A percentile compares a stretch with the other conserved stretches of the same genome.
phyloP scores from a whole-genome alignment of 2,329 filamentous ascomycete genomes.

The Pseudocercospora ulei region DNA sequence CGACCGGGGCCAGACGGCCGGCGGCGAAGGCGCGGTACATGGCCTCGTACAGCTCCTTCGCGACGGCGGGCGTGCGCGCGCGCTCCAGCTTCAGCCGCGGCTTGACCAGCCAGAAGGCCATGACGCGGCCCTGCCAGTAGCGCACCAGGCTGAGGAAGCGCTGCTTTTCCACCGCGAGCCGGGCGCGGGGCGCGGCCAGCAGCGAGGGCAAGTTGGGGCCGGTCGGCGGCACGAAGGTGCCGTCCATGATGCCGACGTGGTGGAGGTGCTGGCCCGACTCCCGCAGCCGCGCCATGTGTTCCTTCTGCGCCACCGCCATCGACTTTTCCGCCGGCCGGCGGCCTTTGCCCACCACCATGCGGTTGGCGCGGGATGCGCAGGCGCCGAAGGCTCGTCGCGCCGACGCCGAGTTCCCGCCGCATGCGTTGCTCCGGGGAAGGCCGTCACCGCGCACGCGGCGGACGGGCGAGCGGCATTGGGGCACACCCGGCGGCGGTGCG shows the following conservation, averaged over 20 bases:
- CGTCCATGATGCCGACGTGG: constrained; percentile 41
- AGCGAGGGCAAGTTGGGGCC: constrained; percentile 23
- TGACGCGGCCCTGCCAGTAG: constrained; percentile 6
- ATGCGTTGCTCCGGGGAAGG: neutral
- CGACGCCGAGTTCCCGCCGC: too few species aligned
- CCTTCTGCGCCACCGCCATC: constrained; percentile 33
- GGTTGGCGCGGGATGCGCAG: too few species aligned
- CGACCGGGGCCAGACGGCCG: constrained; percentile 32
- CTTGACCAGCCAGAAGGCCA: constrained; percentile 17
- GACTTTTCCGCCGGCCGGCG: constrained; percentile 34
- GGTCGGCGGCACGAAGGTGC: constrained; percentile 31
- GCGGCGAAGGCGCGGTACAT: constrained; percentile 44
- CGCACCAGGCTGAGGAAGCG: constrained; percentile 6
- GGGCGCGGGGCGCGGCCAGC: constrained; percentile 10
- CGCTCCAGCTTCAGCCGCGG: constrained; percentile 26
- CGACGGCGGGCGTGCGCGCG: constrained; percentile 34
- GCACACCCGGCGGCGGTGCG: constrained; percentile 8
- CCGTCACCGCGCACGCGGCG: constrained; percentile 15
- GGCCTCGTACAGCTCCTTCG: constrained; percentile 37
- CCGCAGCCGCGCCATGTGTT: constrained; percentile 29
- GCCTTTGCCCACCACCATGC: constrained; percentile 9
- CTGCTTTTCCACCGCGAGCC: constrained; percentile 10
- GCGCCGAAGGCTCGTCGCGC: constrained; percentile 21
- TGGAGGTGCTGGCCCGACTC: constrained; percentile 29
- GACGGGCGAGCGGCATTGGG: constrained; percentile 12